Evolutionary conservation across 2,329 filamentous ascomycete species (phyloP).

Genomic region (Microthyrium microscopicum): DNA sequence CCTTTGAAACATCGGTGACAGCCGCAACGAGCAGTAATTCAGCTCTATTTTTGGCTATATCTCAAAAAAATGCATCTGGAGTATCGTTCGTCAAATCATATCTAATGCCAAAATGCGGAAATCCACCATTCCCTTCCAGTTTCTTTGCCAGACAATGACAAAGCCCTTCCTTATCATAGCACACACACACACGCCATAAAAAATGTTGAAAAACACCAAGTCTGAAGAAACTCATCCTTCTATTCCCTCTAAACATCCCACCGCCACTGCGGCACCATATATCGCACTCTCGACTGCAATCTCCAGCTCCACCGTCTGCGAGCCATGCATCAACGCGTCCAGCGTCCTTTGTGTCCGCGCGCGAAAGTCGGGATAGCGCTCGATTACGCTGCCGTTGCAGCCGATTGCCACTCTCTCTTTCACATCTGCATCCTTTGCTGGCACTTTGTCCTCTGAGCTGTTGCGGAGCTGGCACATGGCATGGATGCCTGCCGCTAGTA

Average conservation of each 20-base stretch:
- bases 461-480: slow-evolving; percentile 42
- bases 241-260: slow-evolving; percentile 19
- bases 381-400: slow-evolving; percentile 65
- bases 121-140: too few species aligned
- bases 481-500: slow-evolving; percentile 46
- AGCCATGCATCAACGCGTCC: slow-evolving; percentile 34
- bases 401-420: slow-evolving; percentile 47
- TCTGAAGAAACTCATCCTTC: too few species aligned
- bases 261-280: slow-evolving; percentile 56
- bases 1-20: too few species aligned
- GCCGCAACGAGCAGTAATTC: too few species aligned
- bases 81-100: too few species aligned
- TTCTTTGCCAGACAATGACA: too few species aligned
- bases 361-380: slow-evolving; percentile 57
- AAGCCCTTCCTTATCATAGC: too few species aligned
- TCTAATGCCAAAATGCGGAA: too few species aligned
- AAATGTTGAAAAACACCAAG: too few species aligned
- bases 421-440: slow-evolving; percentile 1
- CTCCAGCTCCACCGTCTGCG: slow-evolving; percentile 41
- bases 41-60: too few species aligned
- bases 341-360: slow-evolving; percentile 45
- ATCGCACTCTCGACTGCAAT: slow-evolving; percentile 59
- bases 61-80: too few species aligned
- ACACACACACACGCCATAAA: too few species aligned
- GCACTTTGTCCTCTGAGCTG: slow-evolving; percentile 24